These are phyloP conservation scores for Hymenoscyphus occultus DNA, from an alignment of 2,329 filamentous ascomycete genomes.

Conservation along the genomic window DNA sequence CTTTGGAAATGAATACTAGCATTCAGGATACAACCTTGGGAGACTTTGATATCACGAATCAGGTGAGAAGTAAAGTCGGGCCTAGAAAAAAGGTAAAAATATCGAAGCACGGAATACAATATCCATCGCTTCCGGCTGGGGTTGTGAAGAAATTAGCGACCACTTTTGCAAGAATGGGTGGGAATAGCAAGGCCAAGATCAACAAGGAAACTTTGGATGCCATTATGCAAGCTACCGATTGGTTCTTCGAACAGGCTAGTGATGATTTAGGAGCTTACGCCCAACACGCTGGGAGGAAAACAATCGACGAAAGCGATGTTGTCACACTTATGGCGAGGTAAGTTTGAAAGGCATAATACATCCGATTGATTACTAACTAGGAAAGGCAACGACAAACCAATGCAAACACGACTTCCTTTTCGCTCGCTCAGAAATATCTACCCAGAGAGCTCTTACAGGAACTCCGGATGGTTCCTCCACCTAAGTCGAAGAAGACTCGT, in stretches of 20 bases:
- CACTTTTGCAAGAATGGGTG: conserved; percentile 65
- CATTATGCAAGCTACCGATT: conserved; percentile 78
- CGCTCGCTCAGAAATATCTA: conserved; percentile 77
- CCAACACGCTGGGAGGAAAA: conserved; percentile 76
- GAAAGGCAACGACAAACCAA: conserved; percentile 74
- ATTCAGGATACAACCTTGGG: conserved; percentile 23
- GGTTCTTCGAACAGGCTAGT: conserved; percentile 86
- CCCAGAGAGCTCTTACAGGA: conserved; percentile 81
- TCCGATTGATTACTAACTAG: conserved; percentile 27
- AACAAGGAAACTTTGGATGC: conserved; percentile 70
- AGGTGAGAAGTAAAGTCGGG: conserved; percentile 26
- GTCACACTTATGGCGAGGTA: conserved; percentile 81
- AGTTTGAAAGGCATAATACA: conserved; percentile 34
- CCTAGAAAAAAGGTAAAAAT: conserved; percentile 52
- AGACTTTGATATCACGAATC: conserved; percentile 7
- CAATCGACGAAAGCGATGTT: conserved; percentile 82
- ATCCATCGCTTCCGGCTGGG: conserved; percentile 68
- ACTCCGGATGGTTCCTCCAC: conserved; percentile 65
- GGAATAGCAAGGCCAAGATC: conserved; percentile 64
- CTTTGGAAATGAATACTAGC: conserved; percentile 22
- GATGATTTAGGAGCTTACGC: conserved; percentile 79
- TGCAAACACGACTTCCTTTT: conserved; percentile 71
- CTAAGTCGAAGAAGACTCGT: conserved; percentile 44
- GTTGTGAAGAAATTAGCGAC: conserved; percentile 73
- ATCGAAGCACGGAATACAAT: conserved; percentile 71